A percentile compares a stretch with the other conserved stretches of the same genome.
phyloP scores from a whole-genome alignment of 306 rosid species.

The Rosa persica region DNA sequence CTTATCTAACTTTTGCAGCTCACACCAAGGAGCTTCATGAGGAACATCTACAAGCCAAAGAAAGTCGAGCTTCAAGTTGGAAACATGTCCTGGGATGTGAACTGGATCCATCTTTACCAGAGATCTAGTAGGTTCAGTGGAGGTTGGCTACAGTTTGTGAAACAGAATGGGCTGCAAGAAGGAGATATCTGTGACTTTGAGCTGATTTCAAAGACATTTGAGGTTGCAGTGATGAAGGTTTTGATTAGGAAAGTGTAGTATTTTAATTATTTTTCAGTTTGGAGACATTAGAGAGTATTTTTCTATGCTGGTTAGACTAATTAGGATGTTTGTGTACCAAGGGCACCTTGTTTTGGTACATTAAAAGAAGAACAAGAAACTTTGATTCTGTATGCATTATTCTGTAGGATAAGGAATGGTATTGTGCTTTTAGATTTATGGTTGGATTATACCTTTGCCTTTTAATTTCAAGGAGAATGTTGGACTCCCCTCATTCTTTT shows the following conservation, averaged over 20 bases:
- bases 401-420: neutral
- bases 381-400: neutral
- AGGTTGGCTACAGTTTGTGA: neutral
- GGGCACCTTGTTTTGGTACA: neutral
- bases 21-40: neutral
- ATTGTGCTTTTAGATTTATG: no score
- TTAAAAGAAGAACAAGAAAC: neutral
- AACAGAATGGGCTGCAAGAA: neutral
- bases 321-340: neutral
- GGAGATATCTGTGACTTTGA: neutral
- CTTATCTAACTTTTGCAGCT: neutral
- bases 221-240: neutral
- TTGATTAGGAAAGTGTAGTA: neutral
- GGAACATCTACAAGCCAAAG: neutral
- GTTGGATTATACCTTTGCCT: no score
- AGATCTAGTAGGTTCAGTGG: neutral
- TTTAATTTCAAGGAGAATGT: no score
- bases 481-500: no score
- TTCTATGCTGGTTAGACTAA: neutral
- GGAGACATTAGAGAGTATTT: neutral
- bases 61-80: neutral
- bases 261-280: neutral
- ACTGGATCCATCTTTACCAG: neutral
- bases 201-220: neutral
- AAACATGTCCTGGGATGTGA: neutral